A percentile compares a stretch with the other conserved stretches of the same genome.
These are phyloP conservation scores for Yamadazyma siamensis DNA, from an alignment of 1,139 yeast genomes.

Conservation along the genomic window DNA sequence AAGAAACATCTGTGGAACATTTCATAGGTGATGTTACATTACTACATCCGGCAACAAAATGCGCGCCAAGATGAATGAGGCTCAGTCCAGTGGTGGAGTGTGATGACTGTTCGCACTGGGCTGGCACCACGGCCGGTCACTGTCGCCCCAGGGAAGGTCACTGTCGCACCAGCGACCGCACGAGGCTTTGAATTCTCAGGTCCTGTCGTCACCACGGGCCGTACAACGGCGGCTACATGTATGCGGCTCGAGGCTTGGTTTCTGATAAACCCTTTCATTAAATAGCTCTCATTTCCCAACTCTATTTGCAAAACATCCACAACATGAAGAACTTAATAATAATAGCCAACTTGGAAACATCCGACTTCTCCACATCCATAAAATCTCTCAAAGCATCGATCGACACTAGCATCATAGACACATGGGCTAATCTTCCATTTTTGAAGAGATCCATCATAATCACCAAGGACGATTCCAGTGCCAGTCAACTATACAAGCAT, in stretches of 20 bases:
- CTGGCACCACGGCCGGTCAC: too few relatives aligned
- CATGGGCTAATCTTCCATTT: slow-evolving; percentile 46
- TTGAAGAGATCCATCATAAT: slow-evolving; percentile 41
- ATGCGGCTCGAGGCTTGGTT: slow-evolving; percentile 3
- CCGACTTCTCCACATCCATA: slow-evolving; percentile 8
- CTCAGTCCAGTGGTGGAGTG: too few relatives aligned
- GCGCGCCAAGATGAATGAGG: too few relatives aligned
- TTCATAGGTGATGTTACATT: too few relatives aligned
- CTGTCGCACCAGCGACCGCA: too few relatives aligned
- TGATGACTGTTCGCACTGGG: too few relatives aligned
- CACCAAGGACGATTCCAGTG: slow-evolving; percentile 29
- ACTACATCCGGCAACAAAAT: too few relatives aligned
- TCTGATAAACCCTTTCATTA: background rate
- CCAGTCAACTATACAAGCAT: slow-evolving; percentile 20
- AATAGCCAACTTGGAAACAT: slow-evolving; percentile 10
- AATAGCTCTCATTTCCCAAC: background rate
- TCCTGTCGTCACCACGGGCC: too few relatives aligned
- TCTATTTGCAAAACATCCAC: background rate
- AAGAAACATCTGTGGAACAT: too few relatives aligned
- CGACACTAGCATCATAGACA: slow-evolving; percentile 10
- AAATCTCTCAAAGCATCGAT: slow-evolving; percentile 4
- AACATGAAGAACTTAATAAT: slow-evolving; percentile 14
- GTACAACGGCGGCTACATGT: too few relatives aligned
- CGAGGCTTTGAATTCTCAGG: too few relatives aligned
- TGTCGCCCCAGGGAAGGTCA: too few relatives aligned